These are phyloP conservation scores for Globisporangium spinosum DNA, from an alignment of 352 stramenopile genomes.

Conservation along the genomic window DNA sequence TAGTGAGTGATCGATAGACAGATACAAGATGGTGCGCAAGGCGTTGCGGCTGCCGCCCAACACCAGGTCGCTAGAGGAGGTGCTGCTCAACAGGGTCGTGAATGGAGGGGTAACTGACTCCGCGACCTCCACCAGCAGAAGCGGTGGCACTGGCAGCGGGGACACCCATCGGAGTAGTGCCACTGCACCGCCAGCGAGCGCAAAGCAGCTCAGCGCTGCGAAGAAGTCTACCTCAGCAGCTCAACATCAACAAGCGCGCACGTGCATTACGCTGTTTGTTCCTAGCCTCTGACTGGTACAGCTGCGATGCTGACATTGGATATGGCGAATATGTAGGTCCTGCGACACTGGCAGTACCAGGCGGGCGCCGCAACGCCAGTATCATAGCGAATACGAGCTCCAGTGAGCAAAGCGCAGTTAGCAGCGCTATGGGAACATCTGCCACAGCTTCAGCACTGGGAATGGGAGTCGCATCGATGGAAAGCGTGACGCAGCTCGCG, in stretches of 20 bases:
- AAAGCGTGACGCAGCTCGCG: conserved; percentile 24
- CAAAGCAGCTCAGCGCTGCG: neutral
- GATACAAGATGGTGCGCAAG: conserved; percentile 38
- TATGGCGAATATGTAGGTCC: neutral
- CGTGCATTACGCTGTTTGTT: neutral
- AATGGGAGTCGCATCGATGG: conserved; percentile 4
- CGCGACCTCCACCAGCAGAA: conserved; percentile 3
- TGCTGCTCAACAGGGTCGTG: conserved; percentile 51
- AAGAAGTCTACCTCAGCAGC: neutral
- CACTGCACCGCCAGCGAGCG: neutral
- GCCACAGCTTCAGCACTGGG: neutral
- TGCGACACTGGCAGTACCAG: neutral
- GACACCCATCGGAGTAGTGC: conserved; percentile 6
- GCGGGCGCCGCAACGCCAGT: conserved; percentile 1
- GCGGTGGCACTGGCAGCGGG: neutral
- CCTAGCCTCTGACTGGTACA: neutral
- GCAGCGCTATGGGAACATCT: neutral
- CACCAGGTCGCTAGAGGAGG: conserved; percentile 62
- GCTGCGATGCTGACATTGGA: neutral
- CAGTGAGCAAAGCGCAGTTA: neutral
- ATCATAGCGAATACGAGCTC: neutral
- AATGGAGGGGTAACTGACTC: conserved; percentile 5
- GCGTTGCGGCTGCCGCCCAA: conserved; percentile 46
- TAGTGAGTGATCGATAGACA: no score
- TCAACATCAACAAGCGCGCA: conserved; percentile 4